Percentiles rank a stretch among this genome's conserved stretches.
These are phyloP conservation scores for Erigeron canadensis DNA, from an alignment of 129 eudicot genomes.

Conservation along the genomic window DNA sequence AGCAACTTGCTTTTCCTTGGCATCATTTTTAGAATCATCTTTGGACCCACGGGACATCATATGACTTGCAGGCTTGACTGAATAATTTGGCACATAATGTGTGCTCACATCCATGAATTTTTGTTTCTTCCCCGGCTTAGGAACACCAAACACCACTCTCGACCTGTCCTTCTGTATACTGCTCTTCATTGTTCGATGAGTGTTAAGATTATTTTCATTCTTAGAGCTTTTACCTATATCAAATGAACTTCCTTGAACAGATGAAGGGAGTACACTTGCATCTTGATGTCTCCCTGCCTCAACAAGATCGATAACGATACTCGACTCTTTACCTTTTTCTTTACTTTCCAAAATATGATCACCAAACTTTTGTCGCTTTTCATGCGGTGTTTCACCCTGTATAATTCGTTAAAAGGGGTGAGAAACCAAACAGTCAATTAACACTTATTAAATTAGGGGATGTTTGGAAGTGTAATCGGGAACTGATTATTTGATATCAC, in stretches of 20 bases:
- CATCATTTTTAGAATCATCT: slow-evolving; percentile 36
- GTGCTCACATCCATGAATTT: slow-evolving; percentile 95
- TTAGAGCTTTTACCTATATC: slow-evolving; percentile 51
- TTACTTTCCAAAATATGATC: slow-evolving; percentile 31
- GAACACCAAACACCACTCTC: slow-evolving; percentile 87
- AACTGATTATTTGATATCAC: background rate
- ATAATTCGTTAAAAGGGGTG: background rate
- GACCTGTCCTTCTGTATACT: slow-evolving; percentile 70
- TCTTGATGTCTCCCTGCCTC: slow-evolving; percentile 51
- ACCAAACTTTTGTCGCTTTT: slow-evolving; percentile 61
- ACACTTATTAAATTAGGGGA: background rate
- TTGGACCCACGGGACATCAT: slow-evolving; percentile 44
- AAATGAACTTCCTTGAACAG: slow-evolving; percentile 47
- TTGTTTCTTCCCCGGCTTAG: slow-evolving; percentile 90
- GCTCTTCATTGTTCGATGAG: slow-evolving; percentile 49
- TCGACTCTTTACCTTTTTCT: slow-evolving; percentile 41
- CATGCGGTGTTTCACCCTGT: slow-evolving; percentile 82
- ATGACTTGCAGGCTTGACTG: slow-evolving; percentile 42
- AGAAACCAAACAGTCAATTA: background rate
- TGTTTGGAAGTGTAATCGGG: background rate
- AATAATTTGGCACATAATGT: slow-evolving; percentile 51
- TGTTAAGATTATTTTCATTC: slow-evolving; percentile 42
- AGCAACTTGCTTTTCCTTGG: slow-evolving; percentile 61
- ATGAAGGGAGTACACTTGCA: slow-evolving; percentile 42
- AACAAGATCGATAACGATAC: slow-evolving; percentile 25